Percentiles rank a stretch among this genome's conserved stretches.
Conservation (phyloP, 139 green algal genomes). For the Raphidocelis subcapitata region DNA sequence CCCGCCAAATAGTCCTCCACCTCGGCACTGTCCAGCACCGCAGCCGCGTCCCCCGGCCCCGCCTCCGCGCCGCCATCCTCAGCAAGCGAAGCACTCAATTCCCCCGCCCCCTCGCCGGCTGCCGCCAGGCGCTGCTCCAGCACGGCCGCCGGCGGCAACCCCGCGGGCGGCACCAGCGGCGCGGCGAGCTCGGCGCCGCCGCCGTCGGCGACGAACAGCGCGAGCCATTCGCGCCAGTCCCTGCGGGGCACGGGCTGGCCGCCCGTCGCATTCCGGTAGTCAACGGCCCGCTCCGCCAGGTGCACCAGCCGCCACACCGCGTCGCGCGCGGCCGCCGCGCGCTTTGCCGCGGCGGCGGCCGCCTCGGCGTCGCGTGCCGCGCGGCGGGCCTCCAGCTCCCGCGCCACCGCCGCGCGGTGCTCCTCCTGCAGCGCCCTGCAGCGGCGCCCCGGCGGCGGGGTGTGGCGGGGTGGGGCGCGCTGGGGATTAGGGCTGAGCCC, state of each 20-base stretch:
- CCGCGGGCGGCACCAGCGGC: too few species aligned
- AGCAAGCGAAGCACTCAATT: too few species aligned
- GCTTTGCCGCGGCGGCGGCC: conserved; percentile 39
- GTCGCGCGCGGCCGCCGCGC: conserved; percentile 27
- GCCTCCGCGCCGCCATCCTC: too few species aligned
- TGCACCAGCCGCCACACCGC: conserved; percentile 60
- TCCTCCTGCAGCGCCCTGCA: conserved; percentile 29
- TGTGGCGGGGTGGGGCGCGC: too few species aligned
- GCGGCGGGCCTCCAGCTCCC: conserved; percentile 46
- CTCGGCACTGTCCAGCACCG: too few species aligned
- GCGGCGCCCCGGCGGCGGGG: too few species aligned
- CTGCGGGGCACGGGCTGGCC: conserved; percentile 45
- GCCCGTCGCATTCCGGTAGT: conserved; percentile 54
- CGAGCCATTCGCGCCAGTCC: conserved; percentile 61
- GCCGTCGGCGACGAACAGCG: conserved; percentile 49
- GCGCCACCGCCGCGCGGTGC: conserved; percentile 34
- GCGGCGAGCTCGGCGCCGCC: too few species aligned
- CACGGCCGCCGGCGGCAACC: background rate
- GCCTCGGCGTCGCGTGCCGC: background rate
- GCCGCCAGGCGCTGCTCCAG: too few species aligned
- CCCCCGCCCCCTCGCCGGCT: too few species aligned
- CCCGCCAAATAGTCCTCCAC: conserved; percentile 18
- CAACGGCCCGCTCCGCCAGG: conserved; percentile 52
- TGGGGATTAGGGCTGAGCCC: too few species aligned
- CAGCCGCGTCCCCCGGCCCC: too few species aligned